phyloP scores from a whole-genome alignment of 148 eudicot genomes.

The Pharnaceum exiguum region DNA sequence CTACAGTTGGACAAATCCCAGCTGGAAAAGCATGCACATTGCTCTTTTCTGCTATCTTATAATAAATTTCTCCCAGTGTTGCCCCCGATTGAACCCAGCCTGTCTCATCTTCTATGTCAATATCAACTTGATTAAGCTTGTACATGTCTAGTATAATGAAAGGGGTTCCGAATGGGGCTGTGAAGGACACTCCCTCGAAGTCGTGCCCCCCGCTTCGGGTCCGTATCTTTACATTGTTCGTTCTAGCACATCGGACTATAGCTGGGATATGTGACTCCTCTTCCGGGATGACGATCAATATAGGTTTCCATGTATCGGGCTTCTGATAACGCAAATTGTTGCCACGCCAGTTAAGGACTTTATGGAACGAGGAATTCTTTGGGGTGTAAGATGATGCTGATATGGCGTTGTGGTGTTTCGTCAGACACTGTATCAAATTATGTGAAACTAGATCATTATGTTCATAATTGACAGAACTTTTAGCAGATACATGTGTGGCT shows the following conservation, averaged over 20 bases:
- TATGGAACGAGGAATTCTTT: neutral
- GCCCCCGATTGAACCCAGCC: constrained; percentile 27
- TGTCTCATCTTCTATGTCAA: neutral
- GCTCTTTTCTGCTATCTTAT: constrained; percentile 8
- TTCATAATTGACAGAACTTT: no score
- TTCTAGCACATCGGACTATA: neutral
- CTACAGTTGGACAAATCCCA: constrained; percentile 9
- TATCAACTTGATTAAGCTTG: constrained; percentile 9
- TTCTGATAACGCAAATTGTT: constrained; percentile 6
- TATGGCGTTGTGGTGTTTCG: neutral
- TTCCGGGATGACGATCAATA: constrained; percentile 5
- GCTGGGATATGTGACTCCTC: neutral
- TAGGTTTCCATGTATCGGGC: neutral
- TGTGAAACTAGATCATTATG: neutral
- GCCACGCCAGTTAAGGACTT: neutral
- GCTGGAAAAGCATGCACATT: constrained; percentile 19
- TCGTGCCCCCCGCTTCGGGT: constrained; percentile 24
- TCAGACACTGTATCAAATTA: neutral
- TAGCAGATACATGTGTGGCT: no score
- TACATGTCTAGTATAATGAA: constrained; percentile 20
- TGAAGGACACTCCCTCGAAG: constrained; percentile 20
- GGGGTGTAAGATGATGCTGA: constrained; percentile 2
- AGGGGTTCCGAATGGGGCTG: constrained; percentile 6
- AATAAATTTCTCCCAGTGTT: constrained; percentile 15
- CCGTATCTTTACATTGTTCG: constrained; percentile 4